Percentiles rank a stretch among this genome's conserved stretches.
Evolutionary conservation across 2,329 filamentous ascomycete species (phyloP).

Genomic region (Emergomyces africanus): DNA sequence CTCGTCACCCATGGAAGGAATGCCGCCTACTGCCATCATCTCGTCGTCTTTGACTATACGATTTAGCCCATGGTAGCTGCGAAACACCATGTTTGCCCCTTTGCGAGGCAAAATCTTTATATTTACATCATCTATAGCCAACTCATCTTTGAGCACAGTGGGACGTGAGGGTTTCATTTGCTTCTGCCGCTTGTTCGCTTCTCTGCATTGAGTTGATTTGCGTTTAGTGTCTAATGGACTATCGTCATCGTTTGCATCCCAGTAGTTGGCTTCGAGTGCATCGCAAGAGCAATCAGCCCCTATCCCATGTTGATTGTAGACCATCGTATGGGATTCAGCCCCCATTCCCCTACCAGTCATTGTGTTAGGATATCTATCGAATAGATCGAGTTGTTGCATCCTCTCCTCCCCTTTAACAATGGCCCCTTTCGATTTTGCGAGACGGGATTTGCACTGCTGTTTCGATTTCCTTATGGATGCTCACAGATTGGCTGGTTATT

Average conservation of each 20-base stretch:
- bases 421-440: background rate
- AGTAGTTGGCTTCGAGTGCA: background rate
- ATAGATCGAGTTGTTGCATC: background rate
- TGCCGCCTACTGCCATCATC: background rate
- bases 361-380: background rate
- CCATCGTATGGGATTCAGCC: background rate
- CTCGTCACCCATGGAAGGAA: no score
- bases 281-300: background rate
- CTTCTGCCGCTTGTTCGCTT: background rate
- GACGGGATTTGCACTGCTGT: background rate
- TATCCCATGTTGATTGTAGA: background rate
- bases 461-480: background rate
- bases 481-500: background rate
- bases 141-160: background rate
- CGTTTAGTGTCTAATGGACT: conserved; percentile 8
- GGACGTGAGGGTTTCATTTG: background rate
- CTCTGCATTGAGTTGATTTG: background rate
- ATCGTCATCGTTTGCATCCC: conserved; percentile 10
- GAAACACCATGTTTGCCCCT: background rate
- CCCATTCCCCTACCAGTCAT: background rate
- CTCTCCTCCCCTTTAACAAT: background rate
- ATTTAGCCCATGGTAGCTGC: no score
- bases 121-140: background rate
- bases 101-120: background rate
- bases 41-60: background rate